Percentiles rank a stretch among this genome's conserved stretches.
phyloP scores from a whole-genome alignment of 2,329 filamentous ascomycete genomes.

The Diaporthe helianthi region DNA sequence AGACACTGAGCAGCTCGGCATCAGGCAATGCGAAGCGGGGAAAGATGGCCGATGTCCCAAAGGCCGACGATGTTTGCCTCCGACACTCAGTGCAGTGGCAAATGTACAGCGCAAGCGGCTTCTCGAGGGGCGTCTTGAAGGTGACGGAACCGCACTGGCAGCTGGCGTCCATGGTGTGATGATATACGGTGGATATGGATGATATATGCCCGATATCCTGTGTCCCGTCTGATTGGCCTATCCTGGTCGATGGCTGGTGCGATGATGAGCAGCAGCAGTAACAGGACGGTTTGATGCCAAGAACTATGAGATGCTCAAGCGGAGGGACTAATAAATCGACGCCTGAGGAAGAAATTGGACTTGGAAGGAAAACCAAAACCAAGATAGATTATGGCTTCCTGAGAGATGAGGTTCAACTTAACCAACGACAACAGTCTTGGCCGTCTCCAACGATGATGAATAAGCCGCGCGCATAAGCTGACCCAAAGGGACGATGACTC shows the following conservation, averaged over 20 bases:
- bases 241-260: not conserved
- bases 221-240: slow-evolving; percentile 11
- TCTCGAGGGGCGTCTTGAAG: slow-evolving; percentile 67
- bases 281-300: not conserved
- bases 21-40: slow-evolving; percentile 67
- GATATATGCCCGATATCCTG: not conserved
- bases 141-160: slow-evolving; percentile 71
- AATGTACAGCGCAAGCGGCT: slow-evolving; percentile 71
- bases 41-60: slow-evolving; percentile 74
- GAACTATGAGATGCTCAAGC: not conserved
- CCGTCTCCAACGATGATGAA: slow-evolving; percentile 8
- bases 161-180: slow-evolving; percentile 60
- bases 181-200: not conserved
- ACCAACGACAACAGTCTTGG: slow-evolving; percentile 6
- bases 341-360: slow-evolving; percentile 1
- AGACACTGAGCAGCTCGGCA: slow-evolving; percentile 57
- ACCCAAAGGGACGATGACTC: slow-evolving; percentile 23
- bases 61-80: slow-evolving; percentile 70
- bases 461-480: slow-evolving; percentile 10
- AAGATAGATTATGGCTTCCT: not conserved
- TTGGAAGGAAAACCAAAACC: not conserved
- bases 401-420: not conserved
- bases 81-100: slow-evolving; percentile 75
- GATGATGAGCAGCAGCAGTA: not conserved
- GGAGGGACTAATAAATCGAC: not conserved